Conservation (phyloP, 257 asterid genomes). For the Plectranthus barbatus region DNA sequence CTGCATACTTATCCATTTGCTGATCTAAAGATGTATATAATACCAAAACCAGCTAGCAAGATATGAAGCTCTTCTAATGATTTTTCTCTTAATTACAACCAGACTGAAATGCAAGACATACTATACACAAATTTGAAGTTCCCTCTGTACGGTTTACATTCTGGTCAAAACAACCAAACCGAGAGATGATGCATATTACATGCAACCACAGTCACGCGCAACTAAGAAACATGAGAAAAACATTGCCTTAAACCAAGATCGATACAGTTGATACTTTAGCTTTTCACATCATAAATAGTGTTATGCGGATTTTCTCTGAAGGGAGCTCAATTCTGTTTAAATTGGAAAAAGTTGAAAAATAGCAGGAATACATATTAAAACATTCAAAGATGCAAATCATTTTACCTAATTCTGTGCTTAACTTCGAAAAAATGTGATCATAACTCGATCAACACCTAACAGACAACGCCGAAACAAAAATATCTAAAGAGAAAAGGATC, state of each 20-base stretch:
- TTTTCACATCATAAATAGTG: neutral
- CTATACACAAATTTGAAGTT: neutral
- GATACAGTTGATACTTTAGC: neutral
- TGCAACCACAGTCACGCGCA: neutral
- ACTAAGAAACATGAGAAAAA: neutral
- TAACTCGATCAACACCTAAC: neutral
- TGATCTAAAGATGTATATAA: neutral
- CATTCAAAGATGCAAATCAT: neutral
- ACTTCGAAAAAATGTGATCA: neutral
- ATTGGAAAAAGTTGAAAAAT: neutral
- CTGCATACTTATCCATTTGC: constrained; percentile 1
- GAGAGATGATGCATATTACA: neutral
- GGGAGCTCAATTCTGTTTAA: neutral
- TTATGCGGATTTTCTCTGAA: neutral
- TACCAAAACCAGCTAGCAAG: neutral
- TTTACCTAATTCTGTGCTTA: constrained; percentile 1
- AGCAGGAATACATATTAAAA: neutral
- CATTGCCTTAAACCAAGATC: neutral
- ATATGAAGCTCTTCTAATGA: neutral
- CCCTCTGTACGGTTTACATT: neutral
- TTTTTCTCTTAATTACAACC: neutral
- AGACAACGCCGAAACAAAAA: neutral
- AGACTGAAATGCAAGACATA: neutral
- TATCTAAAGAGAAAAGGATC: neutral
- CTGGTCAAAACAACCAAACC: neutral